Conservation (phyloP, 768 basidiomycete genomes). For the Russula abietina region DNA sequence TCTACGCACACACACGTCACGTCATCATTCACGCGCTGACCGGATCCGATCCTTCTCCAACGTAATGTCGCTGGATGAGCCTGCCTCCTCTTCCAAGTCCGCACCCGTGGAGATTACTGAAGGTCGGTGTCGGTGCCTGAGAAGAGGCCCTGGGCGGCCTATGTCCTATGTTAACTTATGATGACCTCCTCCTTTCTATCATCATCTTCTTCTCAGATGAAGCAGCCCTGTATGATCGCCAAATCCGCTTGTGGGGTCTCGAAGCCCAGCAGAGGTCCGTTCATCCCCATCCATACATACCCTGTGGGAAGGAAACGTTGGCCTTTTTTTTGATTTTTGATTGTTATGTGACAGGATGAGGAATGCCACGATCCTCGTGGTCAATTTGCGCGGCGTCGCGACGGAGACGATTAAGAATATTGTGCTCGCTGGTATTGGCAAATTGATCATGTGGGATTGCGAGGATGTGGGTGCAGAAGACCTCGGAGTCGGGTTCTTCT, state of each 20-base stretch:
- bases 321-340: background rate
- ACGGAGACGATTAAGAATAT: constrained; percentile 97
- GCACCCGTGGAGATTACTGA: constrained; percentile 30
- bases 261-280: constrained; percentile 91
- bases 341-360: constrained; percentile 60
- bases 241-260: constrained; percentile 96
- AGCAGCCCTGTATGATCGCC: constrained; percentile 90
- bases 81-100: constrained; percentile 22
- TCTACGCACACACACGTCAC: background rate
- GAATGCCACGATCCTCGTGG: constrained; percentile 82
- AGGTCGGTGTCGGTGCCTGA: constrained; percentile 20
- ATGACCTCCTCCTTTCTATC: background rate
- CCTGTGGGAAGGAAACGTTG: no score
- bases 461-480: constrained; percentile 76
- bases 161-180: no score
- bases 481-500: constrained; percentile 89
- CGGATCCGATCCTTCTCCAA: background rate
- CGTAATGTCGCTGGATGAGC: constrained; percentile 19
- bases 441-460: constrained; percentile 76
- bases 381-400: constrained; percentile 75
- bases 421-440: constrained; percentile 92
- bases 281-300: background rate
- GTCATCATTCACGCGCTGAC: background rate
- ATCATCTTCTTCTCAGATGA: constrained; percentile 37
- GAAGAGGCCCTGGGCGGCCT: background rate